Evolutionary conservation across 169 alveolate species (phyloP), one percentile per base, ranked within the genome.

Genomic region (Cryptosporidium andersoni): DNA sequence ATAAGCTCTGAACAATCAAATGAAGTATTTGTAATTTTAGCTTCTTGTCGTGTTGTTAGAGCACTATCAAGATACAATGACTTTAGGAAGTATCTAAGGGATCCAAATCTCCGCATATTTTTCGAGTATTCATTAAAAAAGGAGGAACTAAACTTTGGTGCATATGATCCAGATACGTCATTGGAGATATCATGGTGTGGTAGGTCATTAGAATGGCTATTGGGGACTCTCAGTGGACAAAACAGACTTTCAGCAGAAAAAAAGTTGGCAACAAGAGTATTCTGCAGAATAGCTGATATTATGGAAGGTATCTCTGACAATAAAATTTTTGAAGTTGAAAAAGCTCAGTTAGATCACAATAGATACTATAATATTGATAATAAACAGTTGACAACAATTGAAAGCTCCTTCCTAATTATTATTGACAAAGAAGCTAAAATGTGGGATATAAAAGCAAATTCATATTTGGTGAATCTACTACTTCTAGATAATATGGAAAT

Each of bases 141-240:
- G 37, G 85, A 74, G 63, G 85, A 74, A 55, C 55, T 45, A 43
- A 42, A 74, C 60, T 74, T 74, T 11, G 85, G 74, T 56, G 85
- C 85, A 25, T 74, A 58, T 60, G 85, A 74, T 48, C 85, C 85
- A 2, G 85, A 74, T 16, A 74, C 85, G 8, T 66, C 85, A 7
- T 56, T 74, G 58, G 85, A 74, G 45, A 25, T 74, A 37, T 74
- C 85, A 5, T 74, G 85, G 85, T 53, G 63, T 6, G 85, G 85
- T 16, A 74, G 85, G 45, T 74, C 85, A 1, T 60, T 60, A 5
- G 34, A 34, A 4, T 42, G 64, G 45, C 48, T 74, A n/a, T 37
- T 74, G 6, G 85, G 74, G 25, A 74, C 85, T 11, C 34, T 74
- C 3, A 74, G 36, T 6, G 85, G 85, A 25, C 85, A 74, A 74